Evolutionary conservation across 495 filamentous ascomycete genomes (phyloP).

Genomic region (Penicillium cosmopolitanum): DNA sequence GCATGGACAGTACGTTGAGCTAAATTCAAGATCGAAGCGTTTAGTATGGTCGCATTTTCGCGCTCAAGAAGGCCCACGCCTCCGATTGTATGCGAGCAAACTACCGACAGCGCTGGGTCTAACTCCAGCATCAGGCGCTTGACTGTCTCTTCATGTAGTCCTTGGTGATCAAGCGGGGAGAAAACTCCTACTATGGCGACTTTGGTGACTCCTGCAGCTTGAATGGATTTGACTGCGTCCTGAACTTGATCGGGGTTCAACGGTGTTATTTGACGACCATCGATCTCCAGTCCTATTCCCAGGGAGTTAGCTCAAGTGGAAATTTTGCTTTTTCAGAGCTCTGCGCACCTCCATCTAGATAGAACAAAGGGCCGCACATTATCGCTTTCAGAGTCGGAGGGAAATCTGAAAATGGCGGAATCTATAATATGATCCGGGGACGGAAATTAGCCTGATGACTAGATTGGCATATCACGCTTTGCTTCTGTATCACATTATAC

Average conservation of each 20-base stretch:
- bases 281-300: constrained; percentile 39
- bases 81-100: constrained; percentile 44
- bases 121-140: constrained; percentile 20
- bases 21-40: constrained; percentile 50
- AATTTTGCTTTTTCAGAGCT: background rate
- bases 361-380: constrained; percentile 39
- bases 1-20: constrained; percentile 46
- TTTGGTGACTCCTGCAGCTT: constrained; percentile 30
- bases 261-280: constrained; percentile 37
- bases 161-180: constrained; percentile 39
- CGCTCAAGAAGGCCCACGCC: constrained; percentile 53
- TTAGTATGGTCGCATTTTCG: constrained; percentile 59
- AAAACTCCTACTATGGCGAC: constrained; percentile 45
- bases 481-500: too few relatives aligned
- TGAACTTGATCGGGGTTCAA: constrained; percentile 33
- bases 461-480: background rate
- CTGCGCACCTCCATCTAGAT: constrained; percentile 39
- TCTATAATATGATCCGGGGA: constrained; percentile 24
- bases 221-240: constrained; percentile 34
- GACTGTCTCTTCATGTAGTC: constrained; percentile 25
- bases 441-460: background rate
- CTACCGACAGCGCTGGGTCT: constrained; percentile 37
- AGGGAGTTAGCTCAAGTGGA: too few relatives aligned
- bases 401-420: constrained; percentile 56
- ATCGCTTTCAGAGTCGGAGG: constrained; percentile 36